phyloP scores from a whole-genome alignment of 495 filamentous ascomycete genomes.

The Neurospora hispaniola region DNA sequence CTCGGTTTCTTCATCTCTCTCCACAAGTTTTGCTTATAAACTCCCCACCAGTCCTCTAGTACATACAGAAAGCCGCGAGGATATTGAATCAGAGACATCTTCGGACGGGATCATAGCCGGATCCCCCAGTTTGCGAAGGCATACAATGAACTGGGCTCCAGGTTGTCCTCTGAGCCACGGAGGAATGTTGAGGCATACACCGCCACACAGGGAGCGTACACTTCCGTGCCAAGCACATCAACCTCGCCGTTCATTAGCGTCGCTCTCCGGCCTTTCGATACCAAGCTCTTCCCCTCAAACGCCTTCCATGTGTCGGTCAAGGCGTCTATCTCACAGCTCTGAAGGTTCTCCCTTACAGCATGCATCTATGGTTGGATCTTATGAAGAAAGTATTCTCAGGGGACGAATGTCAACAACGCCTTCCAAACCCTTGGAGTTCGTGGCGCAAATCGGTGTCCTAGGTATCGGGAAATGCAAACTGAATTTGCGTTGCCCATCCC shows the following conservation, averaged over 20 bases:
- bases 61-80: conserved; percentile 80
- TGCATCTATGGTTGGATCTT: conserved; percentile 94
- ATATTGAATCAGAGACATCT: conserved; percentile 51
- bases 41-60: conserved; percentile 88
- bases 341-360: conserved; percentile 71
- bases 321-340: conserved; percentile 62
- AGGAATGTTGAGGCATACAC: conserved; percentile 22
- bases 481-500: conserved; percentile 74
- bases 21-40: conserved; percentile 75
- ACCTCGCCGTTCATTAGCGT: conserved; percentile 63
- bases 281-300: conserved; percentile 47
- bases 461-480: conserved; percentile 85
- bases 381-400: conserved; percentile 90
- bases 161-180: conserved; percentile 18
- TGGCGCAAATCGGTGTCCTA: conserved; percentile 90
- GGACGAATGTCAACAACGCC: conserved; percentile 96
- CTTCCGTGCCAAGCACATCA: conserved; percentile 59
- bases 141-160: conserved; percentile 28
- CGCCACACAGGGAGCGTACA: conserved; percentile 40
- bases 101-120: conserved; percentile 34
- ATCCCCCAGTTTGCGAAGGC: conserved; percentile 23
- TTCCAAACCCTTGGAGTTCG: conserved; percentile 85
- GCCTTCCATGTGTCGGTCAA: conserved; percentile 43
- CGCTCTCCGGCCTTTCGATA: conserved; percentile 45
- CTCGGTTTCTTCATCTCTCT: conserved; percentile 63